Base-by-base conservation (phyloP, 2,329 filamentous ascomycete species). In the Acrocalymma vagum region DNA sequence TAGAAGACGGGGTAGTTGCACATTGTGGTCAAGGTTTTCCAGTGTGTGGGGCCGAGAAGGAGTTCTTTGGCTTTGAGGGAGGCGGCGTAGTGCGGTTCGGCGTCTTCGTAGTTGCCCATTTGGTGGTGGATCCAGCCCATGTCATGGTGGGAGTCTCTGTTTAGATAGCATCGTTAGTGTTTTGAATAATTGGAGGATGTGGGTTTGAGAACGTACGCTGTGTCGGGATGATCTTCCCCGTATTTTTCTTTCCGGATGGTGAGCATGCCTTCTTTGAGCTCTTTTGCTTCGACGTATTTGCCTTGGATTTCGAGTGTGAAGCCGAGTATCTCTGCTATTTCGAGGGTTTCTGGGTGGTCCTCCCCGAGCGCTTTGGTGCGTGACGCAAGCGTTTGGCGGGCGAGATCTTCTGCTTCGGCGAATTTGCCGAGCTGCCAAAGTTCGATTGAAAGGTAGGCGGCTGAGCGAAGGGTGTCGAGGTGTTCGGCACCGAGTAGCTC, bases 101-200 rank as follows among this genome's bases (percentile, higher is more conserved):
- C 45, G 9, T 29, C 33, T 4, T 38, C 32, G 17, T 49, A 49
- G 10, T n/a, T 16, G 3, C 41, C 45, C 36, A 45, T 38, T 26
- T 49, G 45, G 22, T 49, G 45, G 3, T 34, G 29, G 10, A 49
- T 49, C 45, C 45, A 49, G n/a, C 45, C 45, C 35, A 48, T 43
- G 30, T 48, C 45, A 26, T 48, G 45, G 13, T 20, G 22, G 9
- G n/a, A 24, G 18, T 44, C 45, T 23, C n/a, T n/a, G n/a, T n/a
- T n/a, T n/a, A n/a, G n/a, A n/a, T n/a, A n/a, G n/a, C n/a, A n/a
- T n/a, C n/a, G n/a, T n/a, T n/a, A n/a, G n/a, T n/a, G n/a, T n/a
- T n/a, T n/a, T n/a, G n/a, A n/a, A n/a, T n/a, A n/a, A n/a, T n/a
- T n/a, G n/a, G n/a, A n/a, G n/a, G n/a, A n/a, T n/a, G n/a, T n/a